Conservation (phyloP, 306 rosid species). For the Vachellia collinsii region DNA sequence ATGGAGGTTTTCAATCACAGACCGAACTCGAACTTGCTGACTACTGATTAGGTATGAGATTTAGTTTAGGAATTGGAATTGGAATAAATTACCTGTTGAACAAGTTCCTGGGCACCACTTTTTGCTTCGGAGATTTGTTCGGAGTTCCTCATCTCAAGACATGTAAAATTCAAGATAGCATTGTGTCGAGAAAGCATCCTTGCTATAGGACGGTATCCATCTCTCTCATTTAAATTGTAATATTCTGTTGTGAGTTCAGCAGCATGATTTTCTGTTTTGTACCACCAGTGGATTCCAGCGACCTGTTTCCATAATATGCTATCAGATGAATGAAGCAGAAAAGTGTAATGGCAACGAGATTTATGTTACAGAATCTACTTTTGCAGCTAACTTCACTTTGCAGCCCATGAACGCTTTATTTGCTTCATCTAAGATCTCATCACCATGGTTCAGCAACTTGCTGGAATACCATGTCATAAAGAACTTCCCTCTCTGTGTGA, state of each 20-base stretch:
- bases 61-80: background rate
- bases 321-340: constrained; percentile 13
- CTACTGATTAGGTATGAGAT: background rate
- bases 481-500: constrained; percentile 68
- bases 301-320: constrained; percentile 56
- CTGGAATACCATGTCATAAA: constrained; percentile 91
- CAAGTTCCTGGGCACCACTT: constrained; percentile 81
- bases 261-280: constrained; percentile 70
- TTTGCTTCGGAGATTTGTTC: constrained; percentile 64
- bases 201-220: constrained; percentile 89
- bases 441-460: constrained; percentile 78
- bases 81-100: constrained; percentile 64
- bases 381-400: constrained; percentile 82
- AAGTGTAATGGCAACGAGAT: constrained; percentile 1
- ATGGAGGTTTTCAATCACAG: constrained; percentile 25
- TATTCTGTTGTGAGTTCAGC: constrained; percentile 90
- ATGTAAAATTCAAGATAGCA: constrained; percentile 80
- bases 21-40: too few species aligned
- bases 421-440: constrained; percentile 84
- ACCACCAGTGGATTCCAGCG: constrained; percentile 99
- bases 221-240: constrained; percentile 76
- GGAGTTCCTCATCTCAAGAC: constrained; percentile 85
- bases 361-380: constrained; percentile 52
- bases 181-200: constrained; percentile 74
- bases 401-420: constrained; percentile 73